These are phyloP conservation scores for Clavispora phyllophila DNA, from an alignment of 805 yeast genomes.

Conservation along the genomic window DNA sequence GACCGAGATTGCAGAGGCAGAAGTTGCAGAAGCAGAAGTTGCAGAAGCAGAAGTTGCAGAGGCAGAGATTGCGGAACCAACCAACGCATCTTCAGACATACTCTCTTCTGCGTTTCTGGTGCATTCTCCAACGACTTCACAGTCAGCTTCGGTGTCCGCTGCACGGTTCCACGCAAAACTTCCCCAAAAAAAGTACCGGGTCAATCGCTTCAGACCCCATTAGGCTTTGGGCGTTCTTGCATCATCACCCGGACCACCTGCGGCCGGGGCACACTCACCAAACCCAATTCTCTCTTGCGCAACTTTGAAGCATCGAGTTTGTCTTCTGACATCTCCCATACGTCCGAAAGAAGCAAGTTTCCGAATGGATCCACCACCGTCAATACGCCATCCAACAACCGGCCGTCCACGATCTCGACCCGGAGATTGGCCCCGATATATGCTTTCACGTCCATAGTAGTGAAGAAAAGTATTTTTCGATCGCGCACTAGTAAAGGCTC, in stretches of 20 bases:
- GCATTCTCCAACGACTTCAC: no score
- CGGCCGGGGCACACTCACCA: slow-evolving; percentile 22
- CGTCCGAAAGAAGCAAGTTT: slow-evolving; percentile 32
- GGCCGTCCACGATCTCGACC: slow-evolving; percentile 24
- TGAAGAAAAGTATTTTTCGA: neutral
- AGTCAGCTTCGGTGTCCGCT: no score
- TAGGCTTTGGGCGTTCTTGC: neutral
- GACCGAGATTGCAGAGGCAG: no score
- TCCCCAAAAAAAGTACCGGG: neutral
- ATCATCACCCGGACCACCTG: slow-evolving; percentile 17
- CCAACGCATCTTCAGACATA: no score
- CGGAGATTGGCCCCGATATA: slow-evolving; percentile 30
- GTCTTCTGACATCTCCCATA: slow-evolving; percentile 28
- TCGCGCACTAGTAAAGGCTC: neutral
- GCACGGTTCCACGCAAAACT: no score
- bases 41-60: no score
- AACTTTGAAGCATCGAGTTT: slow-evolving; percentile 15
- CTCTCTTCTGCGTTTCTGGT: no score
- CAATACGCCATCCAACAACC: slow-evolving; percentile 33
- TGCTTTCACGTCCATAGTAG: slow-evolving; percentile 1
- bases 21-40: no score
- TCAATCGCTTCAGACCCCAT: neutral
- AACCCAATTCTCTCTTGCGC: slow-evolving; percentile 23
- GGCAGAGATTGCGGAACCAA: no score
- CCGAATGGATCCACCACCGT: slow-evolving; percentile 42